phyloP scores from a whole-genome alignment of 2,329 filamentous ascomycete genomes.

The Apiospora hydei region DNA sequence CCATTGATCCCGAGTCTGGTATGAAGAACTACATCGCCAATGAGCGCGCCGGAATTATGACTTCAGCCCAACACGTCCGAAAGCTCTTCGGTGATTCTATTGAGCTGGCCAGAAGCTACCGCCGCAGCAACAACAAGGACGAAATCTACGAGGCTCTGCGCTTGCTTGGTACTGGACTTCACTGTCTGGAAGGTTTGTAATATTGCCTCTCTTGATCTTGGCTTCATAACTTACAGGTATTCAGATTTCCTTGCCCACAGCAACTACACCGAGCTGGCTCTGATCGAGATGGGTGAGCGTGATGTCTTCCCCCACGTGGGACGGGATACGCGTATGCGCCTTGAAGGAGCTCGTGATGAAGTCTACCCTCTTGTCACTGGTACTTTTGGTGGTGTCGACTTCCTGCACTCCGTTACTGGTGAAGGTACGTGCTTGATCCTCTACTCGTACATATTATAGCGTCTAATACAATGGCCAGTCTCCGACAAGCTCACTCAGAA shows the following conservation, averaged over 20 bases:
- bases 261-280: slow-evolving; percentile 87
- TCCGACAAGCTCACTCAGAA: slow-evolving; percentile 91
- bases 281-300: slow-evolving; percentile 84
- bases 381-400: slow-evolving; percentile 94
- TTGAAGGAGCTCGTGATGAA: slow-evolving; percentile 68
- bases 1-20: slow-evolving; percentile 76
- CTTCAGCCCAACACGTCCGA: slow-evolving; percentile 79
- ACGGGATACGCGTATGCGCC: slow-evolving; percentile 70
- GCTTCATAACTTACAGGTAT: slow-evolving; percentile 23
- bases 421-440: slow-evolving; percentile 54
- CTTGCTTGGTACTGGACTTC: slow-evolving; percentile 84
- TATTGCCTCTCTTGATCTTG: slow-evolving; percentile 1
- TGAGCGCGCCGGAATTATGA: slow-evolving; percentile 79
- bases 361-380: slow-evolving; percentile 89
- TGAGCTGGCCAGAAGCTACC: slow-evolving; percentile 80
- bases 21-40: slow-evolving; percentile 97
- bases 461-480: slow-evolving; percentile 52
- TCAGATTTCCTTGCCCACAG: slow-evolving; percentile 89
- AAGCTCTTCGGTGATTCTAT: slow-evolving; percentile 77
- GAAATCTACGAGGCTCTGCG: slow-evolving; percentile 89
- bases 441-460: not conserved
- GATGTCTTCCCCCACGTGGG: slow-evolving; percentile 90
- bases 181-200: slow-evolving; percentile 78
- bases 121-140: slow-evolving; percentile 68
- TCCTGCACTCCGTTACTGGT: slow-evolving; percentile 84